These are phyloP conservation scores for Pulicaria dysenterica DNA, from an alignment of 129 eudicot species.

Conservation along the genomic window DNA sequence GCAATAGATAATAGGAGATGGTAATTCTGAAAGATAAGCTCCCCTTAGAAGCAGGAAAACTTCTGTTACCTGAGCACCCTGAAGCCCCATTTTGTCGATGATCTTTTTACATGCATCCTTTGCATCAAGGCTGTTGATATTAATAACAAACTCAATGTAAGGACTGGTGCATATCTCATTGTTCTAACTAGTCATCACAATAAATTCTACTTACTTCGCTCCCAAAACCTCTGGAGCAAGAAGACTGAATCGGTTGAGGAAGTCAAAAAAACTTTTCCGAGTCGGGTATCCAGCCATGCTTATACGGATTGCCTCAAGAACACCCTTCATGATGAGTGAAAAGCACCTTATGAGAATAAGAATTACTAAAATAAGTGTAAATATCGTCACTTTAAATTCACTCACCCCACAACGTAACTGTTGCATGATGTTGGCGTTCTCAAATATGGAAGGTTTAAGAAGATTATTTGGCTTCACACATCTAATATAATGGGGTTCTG, in stretches of 20 bases:
- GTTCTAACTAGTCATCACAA: background rate
- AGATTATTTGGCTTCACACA: slow-evolving; percentile 98
- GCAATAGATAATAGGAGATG: background rate
- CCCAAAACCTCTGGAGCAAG: slow-evolving; percentile 89
- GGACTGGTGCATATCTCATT: slow-evolving; percentile 18
- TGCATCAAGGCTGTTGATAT: slow-evolving; percentile 73
- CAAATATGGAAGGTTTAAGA: slow-evolving; percentile 91
- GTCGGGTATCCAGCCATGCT: slow-evolving; percentile 99
- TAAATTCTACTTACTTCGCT: slow-evolving; percentile 64
- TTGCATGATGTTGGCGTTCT: slow-evolving; percentile 89
- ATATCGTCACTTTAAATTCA: slow-evolving; percentile 23
- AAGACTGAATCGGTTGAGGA: slow-evolving; percentile 85
- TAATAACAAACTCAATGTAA: slow-evolving; percentile 25
- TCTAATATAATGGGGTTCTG: slow-evolving; percentile 98
- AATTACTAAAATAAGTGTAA: slow-evolving; percentile 9
- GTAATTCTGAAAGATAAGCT: background rate
- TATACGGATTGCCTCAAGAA: slow-evolving; percentile 96
- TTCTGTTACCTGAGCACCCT: slow-evolving; percentile 79
- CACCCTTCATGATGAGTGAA: slow-evolving; percentile 70
- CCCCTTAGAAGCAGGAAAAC: slow-evolving; percentile 12
- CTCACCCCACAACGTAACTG: slow-evolving; percentile 99
- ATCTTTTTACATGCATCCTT: slow-evolving; percentile 82
- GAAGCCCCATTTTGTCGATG: slow-evolving; percentile 75
- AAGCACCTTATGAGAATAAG: slow-evolving; percentile 21
- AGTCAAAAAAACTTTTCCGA: slow-evolving; percentile 83